Evolutionary conservation across 306 rosid genomes (phyloP).

Genomic region (Acmispon strigosus): DNA sequence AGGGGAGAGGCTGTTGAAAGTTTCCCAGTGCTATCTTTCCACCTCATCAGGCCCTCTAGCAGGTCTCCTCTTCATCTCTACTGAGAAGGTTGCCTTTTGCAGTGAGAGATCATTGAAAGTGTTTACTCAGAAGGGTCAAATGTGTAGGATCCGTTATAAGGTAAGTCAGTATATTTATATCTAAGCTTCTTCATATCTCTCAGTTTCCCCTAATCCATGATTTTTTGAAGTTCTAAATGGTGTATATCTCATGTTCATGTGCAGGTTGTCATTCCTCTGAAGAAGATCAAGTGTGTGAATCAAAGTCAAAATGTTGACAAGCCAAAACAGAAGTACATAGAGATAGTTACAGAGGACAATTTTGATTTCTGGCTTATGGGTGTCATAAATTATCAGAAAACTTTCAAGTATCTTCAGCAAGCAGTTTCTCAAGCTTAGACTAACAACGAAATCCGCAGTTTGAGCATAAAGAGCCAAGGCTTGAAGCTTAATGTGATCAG

Average conservation of each 20-base stretch:
- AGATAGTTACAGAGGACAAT: slow-evolving; percentile 21
- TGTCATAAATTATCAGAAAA: slow-evolving; percentile 18
- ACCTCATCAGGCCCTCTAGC: slow-evolving; percentile 79
- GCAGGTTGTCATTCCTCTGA: slow-evolving; percentile 22
- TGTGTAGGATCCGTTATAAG: slow-evolving; percentile 28
- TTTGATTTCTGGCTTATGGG: slow-evolving; percentile 35
- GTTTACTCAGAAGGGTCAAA: slow-evolving; percentile 37
- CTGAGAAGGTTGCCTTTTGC: slow-evolving; percentile 67
- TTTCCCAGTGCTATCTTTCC: slow-evolving; percentile 58
- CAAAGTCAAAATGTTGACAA: slow-evolving; percentile 27
- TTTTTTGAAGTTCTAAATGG: not conserved
- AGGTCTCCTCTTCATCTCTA: slow-evolving; percentile 76
- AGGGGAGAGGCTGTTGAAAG: slow-evolving; percentile 58
- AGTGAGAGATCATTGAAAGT: slow-evolving; percentile 60
- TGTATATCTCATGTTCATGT: not conserved
- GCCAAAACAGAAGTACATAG: slow-evolving; percentile 31
- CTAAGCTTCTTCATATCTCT: not conserved
- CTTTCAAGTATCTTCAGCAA: slow-evolving; percentile 15
- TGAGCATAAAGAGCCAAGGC: not conserved
- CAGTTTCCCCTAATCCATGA: not conserved
- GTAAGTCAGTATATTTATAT: not conserved
- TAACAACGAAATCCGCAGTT: not conserved
- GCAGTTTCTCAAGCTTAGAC: slow-evolving; percentile 19
- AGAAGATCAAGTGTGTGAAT: slow-evolving; percentile 27
- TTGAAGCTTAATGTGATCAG: not conserved